Evolutionary conservation across 495 filamentous ascomycete genomes (phyloP).

Genomic region (Lichina pygmaea): DNA sequence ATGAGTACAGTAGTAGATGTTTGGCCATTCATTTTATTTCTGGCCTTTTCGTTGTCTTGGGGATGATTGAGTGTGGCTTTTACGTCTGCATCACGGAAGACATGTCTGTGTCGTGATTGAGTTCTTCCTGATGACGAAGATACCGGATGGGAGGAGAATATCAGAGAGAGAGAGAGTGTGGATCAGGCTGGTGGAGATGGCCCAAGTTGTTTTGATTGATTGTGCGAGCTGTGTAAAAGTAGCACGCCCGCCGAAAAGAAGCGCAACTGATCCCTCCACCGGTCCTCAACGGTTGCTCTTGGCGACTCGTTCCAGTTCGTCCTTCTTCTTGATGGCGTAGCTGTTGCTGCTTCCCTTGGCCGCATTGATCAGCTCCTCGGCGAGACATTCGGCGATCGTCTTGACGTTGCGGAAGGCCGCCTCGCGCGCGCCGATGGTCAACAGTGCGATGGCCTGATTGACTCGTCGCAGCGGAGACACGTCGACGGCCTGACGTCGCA

Average conservation of each 20-base stretch:
- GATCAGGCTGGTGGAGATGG: too few relatives aligned
- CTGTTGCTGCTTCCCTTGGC: slow-evolving; percentile 99
- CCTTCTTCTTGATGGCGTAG: slow-evolving; percentile 99
- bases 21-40: too few relatives aligned
- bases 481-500: slow-evolving; percentile 99
- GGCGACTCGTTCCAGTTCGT: slow-evolving; percentile 99
- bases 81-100: too few relatives aligned
- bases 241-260: slow-evolving; percentile 11
- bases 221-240: slow-evolving; percentile 1
- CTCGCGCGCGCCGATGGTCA: slow-evolving; percentile 93
- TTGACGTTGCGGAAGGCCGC: slow-evolving; percentile 98
- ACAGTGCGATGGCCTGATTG: slow-evolving; percentile 95
- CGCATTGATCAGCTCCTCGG: slow-evolving; percentile 99
- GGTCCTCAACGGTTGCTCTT: slow-evolving; percentile 74
- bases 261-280: background rate
- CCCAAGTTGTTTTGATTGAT: background rate
- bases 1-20: too few relatives aligned
- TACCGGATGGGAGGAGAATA: too few relatives aligned
- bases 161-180: too few relatives aligned
- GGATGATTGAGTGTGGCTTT: too few relatives aligned
- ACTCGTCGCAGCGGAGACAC: slow-evolving; percentile 96
- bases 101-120: too few relatives aligned
- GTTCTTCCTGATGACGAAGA: too few relatives aligned
- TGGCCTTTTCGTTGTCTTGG: too few relatives aligned
- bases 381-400: slow-evolving; percentile 91